Percentiles rank a stretch among this genome's conserved stretches.
These are phyloP conservation scores for Colletotrichum salicis DNA, from an alignment of 2,329 filamentous ascomycete genomes.

Conservation along the genomic window DNA sequence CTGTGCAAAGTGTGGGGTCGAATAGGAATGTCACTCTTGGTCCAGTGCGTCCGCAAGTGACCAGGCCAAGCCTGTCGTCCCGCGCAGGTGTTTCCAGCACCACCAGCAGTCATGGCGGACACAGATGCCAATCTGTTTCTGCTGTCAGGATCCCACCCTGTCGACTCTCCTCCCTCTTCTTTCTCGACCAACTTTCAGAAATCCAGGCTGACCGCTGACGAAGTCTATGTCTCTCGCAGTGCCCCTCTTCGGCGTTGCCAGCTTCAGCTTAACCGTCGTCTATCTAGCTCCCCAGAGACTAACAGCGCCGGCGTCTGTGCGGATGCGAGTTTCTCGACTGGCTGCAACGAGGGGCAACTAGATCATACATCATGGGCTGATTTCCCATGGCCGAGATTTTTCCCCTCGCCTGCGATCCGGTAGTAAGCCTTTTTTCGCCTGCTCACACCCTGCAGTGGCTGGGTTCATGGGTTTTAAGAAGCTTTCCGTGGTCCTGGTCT, in stretches of 20 bases:
- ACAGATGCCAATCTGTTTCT: slow-evolving; percentile 23
- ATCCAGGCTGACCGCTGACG: neutral
- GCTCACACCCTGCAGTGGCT: slow-evolving; percentile 13
- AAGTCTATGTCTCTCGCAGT: neutral
- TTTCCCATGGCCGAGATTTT: slow-evolving; percentile 7
- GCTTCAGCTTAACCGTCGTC: neutral
- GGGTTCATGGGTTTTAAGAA: slow-evolving; percentile 34
- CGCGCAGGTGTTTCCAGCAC: slow-evolving; percentile 29
- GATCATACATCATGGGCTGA: neutral
- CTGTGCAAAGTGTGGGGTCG: slow-evolving; percentile 37
- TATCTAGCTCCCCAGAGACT: neutral
- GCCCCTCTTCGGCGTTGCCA: neutral
- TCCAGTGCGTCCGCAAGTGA: slow-evolving; percentile 21
- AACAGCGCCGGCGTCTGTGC: neutral
- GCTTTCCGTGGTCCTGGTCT: slow-evolving; percentile 30
- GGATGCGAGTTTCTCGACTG: neutral
- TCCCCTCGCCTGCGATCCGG: neutral
- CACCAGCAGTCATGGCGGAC: slow-evolving; percentile 19
- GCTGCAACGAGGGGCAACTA: neutral
- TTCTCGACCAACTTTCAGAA: neutral
- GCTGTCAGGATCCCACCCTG: slow-evolving; percentile 1
- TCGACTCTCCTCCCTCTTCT: neutral
- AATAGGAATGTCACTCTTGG: slow-evolving; percentile 33
- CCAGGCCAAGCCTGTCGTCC: slow-evolving; percentile 30
- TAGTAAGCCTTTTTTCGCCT: slow-evolving; percentile 6